Percentiles rank a stretch among this genome's conserved stretches.
Conservation (phyloP, 257 asterid genomes). For the Rhazya stricta region DNA sequence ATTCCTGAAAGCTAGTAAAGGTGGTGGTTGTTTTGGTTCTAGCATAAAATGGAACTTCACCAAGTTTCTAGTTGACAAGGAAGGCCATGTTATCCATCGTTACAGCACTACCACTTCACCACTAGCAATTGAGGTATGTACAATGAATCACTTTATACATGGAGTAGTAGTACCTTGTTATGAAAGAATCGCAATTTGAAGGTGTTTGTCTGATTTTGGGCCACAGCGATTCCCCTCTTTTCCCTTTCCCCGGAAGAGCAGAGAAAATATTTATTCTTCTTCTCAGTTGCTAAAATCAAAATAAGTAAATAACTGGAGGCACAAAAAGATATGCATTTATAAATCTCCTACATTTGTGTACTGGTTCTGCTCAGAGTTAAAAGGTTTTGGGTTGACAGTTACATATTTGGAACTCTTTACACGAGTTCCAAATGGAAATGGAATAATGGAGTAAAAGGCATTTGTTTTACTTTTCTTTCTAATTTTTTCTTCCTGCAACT, state of each 20-base stretch:
- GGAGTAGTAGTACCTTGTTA: too few species aligned
- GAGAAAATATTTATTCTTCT: not conserved
- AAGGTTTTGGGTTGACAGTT: not conserved
- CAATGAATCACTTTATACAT: not conserved
- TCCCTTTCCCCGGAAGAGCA: not conserved
- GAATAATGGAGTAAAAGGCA: not conserved
- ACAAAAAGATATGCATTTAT: too few species aligned
- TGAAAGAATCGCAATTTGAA: not conserved
- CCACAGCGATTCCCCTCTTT: not conserved
- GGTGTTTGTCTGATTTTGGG: not conserved
- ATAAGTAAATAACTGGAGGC: not conserved
- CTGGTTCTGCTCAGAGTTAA: not conserved
- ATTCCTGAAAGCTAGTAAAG: conserved; percentile 70
- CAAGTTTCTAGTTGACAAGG: conserved; percentile 80
- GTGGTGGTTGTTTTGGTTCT: conserved; percentile 54
- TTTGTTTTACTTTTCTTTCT: not conserved
- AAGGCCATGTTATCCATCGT: conserved; percentile 65
- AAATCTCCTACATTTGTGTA: not conserved
- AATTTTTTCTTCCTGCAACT: not conserved
- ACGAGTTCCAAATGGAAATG: not conserved
- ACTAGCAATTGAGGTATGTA: conserved; percentile 62
- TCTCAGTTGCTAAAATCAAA: too few species aligned
- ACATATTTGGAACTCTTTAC: not conserved
- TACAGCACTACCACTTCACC: conserved; percentile 66
- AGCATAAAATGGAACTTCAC: conserved; percentile 93